Evolutionary conservation across 2,329 filamentous ascomycete genomes (phyloP).

Genomic region (Chaetomium olivaceum): DNA sequence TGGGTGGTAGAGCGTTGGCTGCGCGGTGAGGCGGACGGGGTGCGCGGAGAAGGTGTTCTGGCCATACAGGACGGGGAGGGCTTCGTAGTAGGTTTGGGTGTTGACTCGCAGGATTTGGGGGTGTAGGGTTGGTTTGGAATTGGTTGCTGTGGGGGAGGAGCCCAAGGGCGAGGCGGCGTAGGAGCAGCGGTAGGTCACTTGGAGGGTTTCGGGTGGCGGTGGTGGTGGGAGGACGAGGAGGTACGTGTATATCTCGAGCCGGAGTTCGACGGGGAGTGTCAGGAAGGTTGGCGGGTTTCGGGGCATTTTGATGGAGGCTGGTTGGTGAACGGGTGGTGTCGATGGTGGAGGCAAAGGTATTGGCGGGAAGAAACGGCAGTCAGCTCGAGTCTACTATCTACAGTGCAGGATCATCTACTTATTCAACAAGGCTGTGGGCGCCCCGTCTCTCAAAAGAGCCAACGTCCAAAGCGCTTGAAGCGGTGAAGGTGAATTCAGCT

Average conservation of each 20-base stretch:
- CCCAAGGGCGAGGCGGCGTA: constrained; percentile 1
- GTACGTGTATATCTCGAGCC: constrained; percentile 48
- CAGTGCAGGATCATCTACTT: neutral
- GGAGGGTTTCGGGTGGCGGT: constrained; percentile 3
- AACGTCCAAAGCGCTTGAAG: neutral
- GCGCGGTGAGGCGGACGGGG: constrained; percentile 42
- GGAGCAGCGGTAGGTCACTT: constrained; percentile 19
- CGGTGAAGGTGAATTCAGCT: constrained; percentile 5
- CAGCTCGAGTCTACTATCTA: neutral
- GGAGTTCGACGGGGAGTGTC: constrained; percentile 48
- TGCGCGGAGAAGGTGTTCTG: constrained; percentile 49
- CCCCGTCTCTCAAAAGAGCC: too few species aligned
- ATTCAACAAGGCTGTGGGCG: neutral
- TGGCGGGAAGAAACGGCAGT: neutral
- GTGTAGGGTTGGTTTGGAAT: constrained; percentile 32
- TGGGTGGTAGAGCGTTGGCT: constrained; percentile 37
- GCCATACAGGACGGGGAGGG: constrained; percentile 45
- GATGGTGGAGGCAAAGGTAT: neutral
- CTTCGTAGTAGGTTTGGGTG: constrained; percentile 46
- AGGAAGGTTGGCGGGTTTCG: constrained; percentile 37
- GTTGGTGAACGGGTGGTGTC: neutral
- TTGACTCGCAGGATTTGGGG: constrained; percentile 44
- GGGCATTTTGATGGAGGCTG: constrained; percentile 1
- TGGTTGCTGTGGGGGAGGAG: constrained; percentile 16
- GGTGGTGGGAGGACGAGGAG: constrained; percentile 43